Conservation (phyloP, 2,329 filamentous ascomycete species). For the Dactylonectria estremocensis region DNA sequence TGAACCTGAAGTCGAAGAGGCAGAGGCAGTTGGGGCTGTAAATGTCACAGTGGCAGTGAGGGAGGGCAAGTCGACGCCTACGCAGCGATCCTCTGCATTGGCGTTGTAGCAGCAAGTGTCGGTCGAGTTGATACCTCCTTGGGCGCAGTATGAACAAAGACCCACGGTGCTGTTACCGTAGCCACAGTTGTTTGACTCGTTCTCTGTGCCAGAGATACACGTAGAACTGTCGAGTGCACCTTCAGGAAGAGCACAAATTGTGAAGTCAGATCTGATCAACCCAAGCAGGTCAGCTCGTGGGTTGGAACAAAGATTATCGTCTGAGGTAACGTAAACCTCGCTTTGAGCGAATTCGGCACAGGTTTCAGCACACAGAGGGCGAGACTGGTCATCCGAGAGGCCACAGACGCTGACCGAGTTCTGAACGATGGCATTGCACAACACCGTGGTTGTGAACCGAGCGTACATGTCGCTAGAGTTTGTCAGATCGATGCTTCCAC, state of each 20-base stretch:
- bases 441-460: constrained; percentile 90
- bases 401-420: constrained; percentile 82
- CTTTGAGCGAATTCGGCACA: constrained; percentile 91
- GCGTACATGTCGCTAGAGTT: constrained; percentile 90
- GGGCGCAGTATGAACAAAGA: constrained; percentile 88
- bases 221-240: constrained; percentile 79
- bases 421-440: constrained; percentile 96
- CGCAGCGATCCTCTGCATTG: constrained; percentile 80
- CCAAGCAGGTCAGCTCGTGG: constrained; percentile 76
- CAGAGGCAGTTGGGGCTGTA: constrained; percentile 62
- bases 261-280: constrained; percentile 93
- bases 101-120: constrained; percentile 95
- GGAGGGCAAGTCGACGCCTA: constrained; percentile 82
- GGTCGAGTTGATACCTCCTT: constrained; percentile 89
- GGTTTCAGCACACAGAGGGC: constrained; percentile 88
- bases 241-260: constrained; percentile 88
- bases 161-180: constrained; percentile 81
- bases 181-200: constrained; percentile 91
- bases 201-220: constrained; percentile 83
- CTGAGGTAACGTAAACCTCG: constrained; percentile 86
- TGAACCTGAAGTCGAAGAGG: constrained; percentile 40
- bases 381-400: constrained; percentile 74
- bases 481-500: constrained; percentile 80
- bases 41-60: constrained; percentile 80
- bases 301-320: constrained; percentile 79